phyloP scores from a whole-genome alignment of 2,329 filamentous ascomycete genomes.

The Claviceps fusiformis region DNA sequence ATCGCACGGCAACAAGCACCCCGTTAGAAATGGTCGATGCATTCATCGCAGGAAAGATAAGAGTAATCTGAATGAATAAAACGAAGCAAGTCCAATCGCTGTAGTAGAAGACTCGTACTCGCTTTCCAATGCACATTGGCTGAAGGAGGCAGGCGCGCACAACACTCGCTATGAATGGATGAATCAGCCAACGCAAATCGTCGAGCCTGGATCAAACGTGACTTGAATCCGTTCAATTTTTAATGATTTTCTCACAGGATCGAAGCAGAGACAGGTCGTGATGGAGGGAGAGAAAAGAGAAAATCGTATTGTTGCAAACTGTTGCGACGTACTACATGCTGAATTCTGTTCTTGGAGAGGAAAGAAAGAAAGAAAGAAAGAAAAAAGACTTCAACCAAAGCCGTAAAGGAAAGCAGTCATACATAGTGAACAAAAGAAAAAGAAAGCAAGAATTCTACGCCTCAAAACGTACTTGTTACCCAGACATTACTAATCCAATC shows the following conservation, averaged over 20 bases:
- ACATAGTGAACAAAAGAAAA: slow-evolving; percentile 4
- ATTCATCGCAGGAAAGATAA: background rate
- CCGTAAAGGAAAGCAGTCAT: slow-evolving; percentile 1
- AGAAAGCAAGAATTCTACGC: slow-evolving; percentile 6
- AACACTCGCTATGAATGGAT: background rate
- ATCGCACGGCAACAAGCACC: background rate
- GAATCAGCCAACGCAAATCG: background rate
- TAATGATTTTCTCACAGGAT: too few relatives aligned
- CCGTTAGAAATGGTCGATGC: background rate
- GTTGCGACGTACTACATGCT: background rate
- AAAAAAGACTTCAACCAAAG: background rate
- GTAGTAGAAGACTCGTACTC: background rate
- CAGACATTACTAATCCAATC: slow-evolving; percentile 7
- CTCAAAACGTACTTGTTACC: slow-evolving; percentile 12
- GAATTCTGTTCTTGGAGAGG: background rate
- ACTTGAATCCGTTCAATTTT: background rate
- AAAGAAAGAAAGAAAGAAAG: too few relatives aligned
- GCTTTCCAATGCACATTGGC: background rate
- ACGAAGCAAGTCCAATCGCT: background rate
- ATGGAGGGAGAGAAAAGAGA: background rate
- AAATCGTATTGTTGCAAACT: slow-evolving; percentile 7
- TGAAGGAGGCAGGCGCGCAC: background rate
- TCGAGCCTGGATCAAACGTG: too few relatives aligned
- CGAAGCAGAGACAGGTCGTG: too few relatives aligned
- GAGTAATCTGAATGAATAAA: background rate